A percentile compares a stretch with the other conserved stretches of the same genome.
These are phyloP conservation scores for Avena insularis DNA, from an alignment of 176 grass and related monocot genomes.

Conservation along the genomic window DNA sequence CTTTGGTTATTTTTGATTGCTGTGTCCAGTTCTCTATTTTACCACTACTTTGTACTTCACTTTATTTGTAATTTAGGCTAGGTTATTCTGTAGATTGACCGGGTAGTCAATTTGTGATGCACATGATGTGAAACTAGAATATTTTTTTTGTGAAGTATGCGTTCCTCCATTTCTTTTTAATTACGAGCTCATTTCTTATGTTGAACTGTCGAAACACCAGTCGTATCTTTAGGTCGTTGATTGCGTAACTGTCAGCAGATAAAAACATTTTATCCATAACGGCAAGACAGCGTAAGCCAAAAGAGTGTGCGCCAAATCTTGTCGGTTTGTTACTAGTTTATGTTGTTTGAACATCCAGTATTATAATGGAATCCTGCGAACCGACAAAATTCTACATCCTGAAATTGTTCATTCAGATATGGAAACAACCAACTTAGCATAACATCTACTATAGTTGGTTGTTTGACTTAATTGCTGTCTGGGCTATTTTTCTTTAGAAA, in stretches of 20 bases:
- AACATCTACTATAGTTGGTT: background rate
- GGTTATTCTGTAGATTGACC: background rate
- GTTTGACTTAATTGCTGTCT: background rate
- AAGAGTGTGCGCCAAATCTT: background rate
- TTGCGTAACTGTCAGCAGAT: background rate
- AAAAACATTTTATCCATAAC: background rate
- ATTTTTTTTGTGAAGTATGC: background rate
- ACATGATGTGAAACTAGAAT: constrained; percentile 14
- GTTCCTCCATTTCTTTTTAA: background rate
- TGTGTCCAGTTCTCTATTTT: background rate
- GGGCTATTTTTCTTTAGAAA: background rate
- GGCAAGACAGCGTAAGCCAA: background rate
- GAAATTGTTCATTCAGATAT: background rate
- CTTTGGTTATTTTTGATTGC: background rate
- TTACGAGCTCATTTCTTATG: background rate
- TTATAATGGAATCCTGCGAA: background rate
- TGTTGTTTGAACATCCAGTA: background rate
- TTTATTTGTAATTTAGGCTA: background rate
- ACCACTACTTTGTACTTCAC: background rate
- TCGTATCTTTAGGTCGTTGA: background rate
- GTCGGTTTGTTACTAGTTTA: background rate
- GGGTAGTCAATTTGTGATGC: constrained; percentile 4
- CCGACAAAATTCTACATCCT: background rate
- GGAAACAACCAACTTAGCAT: background rate
- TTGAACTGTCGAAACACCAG: background rate